Evolutionary conservation across 768 basidiomycete species (phyloP).

Genomic region (Candolleomyces efflorescens): DNA sequence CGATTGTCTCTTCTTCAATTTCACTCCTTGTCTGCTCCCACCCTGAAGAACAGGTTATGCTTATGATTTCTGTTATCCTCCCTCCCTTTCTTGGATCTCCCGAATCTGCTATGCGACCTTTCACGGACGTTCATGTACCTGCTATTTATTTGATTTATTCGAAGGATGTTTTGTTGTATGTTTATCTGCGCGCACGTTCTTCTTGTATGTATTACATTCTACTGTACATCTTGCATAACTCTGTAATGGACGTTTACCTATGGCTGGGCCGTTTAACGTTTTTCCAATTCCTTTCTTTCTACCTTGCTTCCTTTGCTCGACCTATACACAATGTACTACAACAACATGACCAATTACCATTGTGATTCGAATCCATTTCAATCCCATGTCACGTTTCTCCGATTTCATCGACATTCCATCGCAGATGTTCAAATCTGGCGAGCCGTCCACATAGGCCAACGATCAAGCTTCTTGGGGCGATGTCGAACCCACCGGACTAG

Average conservation of each 20-base stretch:
- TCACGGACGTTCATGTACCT: not conserved
- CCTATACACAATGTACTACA: not conserved
- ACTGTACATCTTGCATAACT: conserved; percentile 8
- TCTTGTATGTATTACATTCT: conserved; percentile 5
- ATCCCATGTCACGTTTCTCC: not conserved
- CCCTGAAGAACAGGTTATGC: not conserved
- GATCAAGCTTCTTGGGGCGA: conserved; percentile 4
- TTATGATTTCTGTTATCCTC: not conserved
- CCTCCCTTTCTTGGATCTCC: not conserved
- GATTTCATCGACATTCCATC: conserved; percentile 4
- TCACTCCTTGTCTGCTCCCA: not conserved
- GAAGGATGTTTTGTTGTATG: conserved; percentile 6
- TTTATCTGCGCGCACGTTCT: conserved; percentile 15
- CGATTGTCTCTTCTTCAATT: not conserved
- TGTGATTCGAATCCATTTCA: not conserved
- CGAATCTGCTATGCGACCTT: not conserved
- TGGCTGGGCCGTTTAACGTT: conserved; percentile 7
- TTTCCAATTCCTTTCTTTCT: not conserved
- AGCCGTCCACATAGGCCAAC: not conserved
- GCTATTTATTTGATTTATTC: not conserved
- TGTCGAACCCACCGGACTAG: not conserved
- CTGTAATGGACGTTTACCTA: conserved; percentile 1
- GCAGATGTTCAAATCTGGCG: not conserved
- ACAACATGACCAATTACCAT: not conserved
- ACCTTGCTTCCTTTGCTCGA: not conserved